Conservation (phyloP, 179 eudicot species). For the Silene vulgaris region DNA sequence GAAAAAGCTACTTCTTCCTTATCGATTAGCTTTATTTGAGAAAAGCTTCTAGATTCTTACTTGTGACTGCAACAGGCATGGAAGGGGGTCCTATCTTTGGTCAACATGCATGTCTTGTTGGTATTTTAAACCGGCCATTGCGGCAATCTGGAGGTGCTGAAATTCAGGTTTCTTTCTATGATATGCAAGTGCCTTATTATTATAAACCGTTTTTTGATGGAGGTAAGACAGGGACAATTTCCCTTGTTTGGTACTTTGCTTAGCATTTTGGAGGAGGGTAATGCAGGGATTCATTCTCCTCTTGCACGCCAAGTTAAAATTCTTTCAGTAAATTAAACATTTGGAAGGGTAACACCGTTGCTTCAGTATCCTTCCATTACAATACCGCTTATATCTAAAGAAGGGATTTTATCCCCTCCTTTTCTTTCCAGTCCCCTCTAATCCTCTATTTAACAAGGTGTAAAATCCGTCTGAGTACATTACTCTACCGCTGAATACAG, state of each 20-base stretch:
- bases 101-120: conserved; percentile 55
- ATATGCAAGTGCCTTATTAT: neutral
- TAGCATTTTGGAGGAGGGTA: too few species aligned
- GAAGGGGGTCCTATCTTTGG: conserved; percentile 91
- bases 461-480: neutral
- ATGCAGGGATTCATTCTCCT: too few species aligned
- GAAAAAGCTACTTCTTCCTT: conserved; percentile 12
- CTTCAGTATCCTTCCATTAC: too few species aligned
- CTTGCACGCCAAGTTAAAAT: too few species aligned
- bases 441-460: neutral
- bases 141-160: conserved; percentile 86
- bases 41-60: conserved; percentile 14
- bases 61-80: conserved; percentile 56
- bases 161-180: conserved; percentile 57
- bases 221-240: too few species aligned
- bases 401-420: too few species aligned
- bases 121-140: conserved; percentile 70
- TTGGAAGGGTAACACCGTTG: too few species aligned
- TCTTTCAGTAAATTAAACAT: too few species aligned
- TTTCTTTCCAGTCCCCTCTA: too few species aligned
- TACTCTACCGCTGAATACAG: conserved; percentile 41
- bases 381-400: too few species aligned
- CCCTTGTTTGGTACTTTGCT: too few species aligned
- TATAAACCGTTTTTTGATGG: too few species aligned
- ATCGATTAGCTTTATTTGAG: conserved; percentile 14